Evolutionary conservation across 2,329 filamentous ascomycete genomes (phyloP), one percentile per base, ranked within the genome.

Genomic region (Lasiodiplodia citricola): DNA sequence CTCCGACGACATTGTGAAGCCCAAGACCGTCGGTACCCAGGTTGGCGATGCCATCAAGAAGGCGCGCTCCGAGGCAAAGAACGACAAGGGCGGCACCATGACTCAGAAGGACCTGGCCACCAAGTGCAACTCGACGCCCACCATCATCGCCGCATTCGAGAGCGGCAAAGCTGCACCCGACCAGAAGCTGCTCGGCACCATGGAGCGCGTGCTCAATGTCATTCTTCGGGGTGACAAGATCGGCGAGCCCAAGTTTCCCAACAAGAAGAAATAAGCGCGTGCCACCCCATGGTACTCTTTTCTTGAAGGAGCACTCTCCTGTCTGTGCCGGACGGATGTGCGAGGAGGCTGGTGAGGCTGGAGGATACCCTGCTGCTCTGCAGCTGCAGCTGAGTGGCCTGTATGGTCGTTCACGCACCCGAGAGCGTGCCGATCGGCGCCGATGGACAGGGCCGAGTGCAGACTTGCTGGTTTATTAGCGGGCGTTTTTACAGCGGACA

Each of bases 1-100:
- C 74, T 91, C 90, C 80, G 94, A 98, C 86, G 96, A 97, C 80
- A 97, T 97, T 83, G 91, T 98, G 83, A 97, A 97, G 86, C 94
- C 94, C 78, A 97, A 97, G 85, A 96, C 93, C 57, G 86, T 81
- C 69, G 93, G 94, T 79, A 86, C 87, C 77, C 86, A 88, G 68
- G 93, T 98, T 72, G 93, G 92, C 76, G 89, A 92, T 73, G 92
- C 91, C 73, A 97, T 98, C 83, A 87, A 89, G 76, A 87, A 91
- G 77, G 88, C 92, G 68, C 92, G 96, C 72, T 90, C 89, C 79
- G 89, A 91, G 79, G 90, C 93, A 80, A 92, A 92, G 82, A 94
- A 94, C 82, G 96, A 97, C 73, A 85, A 86, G 77, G 84, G 84
- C 74, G 77, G 74, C 57, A 84, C 84, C 55, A 95, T 98, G 93